Evolutionary conservation across 139 green algal genomes (phyloP).

Genomic region (Chlorella sorokiniana): DNA sequence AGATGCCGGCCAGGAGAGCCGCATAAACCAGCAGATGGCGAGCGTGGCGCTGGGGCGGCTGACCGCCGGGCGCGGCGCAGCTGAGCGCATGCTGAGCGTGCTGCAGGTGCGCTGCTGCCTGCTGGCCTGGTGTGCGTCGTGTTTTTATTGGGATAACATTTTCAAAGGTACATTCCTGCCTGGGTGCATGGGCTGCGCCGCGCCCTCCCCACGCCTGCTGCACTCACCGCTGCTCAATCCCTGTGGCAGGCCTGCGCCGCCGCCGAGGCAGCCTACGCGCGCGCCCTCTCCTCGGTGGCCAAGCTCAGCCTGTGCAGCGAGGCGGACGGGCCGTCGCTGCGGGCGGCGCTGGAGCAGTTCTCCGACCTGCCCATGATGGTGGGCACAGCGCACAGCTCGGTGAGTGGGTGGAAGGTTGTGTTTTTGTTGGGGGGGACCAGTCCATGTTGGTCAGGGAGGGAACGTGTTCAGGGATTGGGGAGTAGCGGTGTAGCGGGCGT

Average conservation of each 20-base stretch:
- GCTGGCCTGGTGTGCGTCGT: background rate
- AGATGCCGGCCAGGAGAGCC: constrained; percentile 51
- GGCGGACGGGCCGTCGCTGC: constrained; percentile 48
- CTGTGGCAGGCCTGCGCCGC: constrained; percentile 41
- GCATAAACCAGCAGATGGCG: constrained; percentile 54
- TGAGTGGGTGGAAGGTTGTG: background rate
- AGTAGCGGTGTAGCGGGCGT: no score
- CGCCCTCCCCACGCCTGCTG: background rate
- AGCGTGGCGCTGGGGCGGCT: constrained; percentile 44
- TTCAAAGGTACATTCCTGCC: no score
- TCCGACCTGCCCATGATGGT: constrained; percentile 42
- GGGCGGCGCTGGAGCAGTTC: constrained; percentile 42
- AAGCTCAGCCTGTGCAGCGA: constrained; percentile 44
- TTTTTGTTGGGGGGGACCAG: no score
- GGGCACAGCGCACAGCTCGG: constrained; percentile 28
- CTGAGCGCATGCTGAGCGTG: constrained; percentile 53
- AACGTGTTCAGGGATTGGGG: no score
- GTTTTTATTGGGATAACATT: background rate
- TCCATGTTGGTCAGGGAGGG: no score
- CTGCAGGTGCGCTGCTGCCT: constrained; percentile 40
- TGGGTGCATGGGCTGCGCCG: no score
- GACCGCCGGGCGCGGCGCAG: constrained; percentile 29
- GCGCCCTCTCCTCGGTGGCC: constrained; percentile 34
- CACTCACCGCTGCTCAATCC: background rate
- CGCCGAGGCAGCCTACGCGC: constrained; percentile 46